Base-by-base conservation (phyloP, 345 rosid species). In the Brassica carinata region DNA sequence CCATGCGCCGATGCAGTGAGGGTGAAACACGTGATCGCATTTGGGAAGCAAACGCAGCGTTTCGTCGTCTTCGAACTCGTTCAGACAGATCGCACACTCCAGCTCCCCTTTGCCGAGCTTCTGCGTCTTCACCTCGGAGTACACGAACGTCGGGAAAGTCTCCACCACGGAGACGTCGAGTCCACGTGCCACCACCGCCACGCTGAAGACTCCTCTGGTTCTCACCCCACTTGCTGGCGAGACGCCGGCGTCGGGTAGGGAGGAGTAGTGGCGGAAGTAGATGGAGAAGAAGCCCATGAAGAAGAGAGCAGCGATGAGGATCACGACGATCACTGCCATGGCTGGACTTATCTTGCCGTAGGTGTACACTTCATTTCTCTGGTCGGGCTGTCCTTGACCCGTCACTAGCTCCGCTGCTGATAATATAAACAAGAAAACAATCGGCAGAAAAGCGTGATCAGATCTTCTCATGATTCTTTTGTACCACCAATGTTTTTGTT, bases 81-180 rank as follows among this genome's bases (percentile, higher is more conserved):
- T 85, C 62, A 96, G 53, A 71, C 99, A 96, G 29, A 96, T 97
- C 2, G 98, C 99, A 57, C 99, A 96, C 85, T 96, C 99, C n/a
- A 96, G 15, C 64, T 87, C 93, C 0, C 92, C 92, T 80, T 94
- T 91, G 0, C 98, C 97, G 1, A 96, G 86, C 88, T 94, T 96
- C 65, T 85, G 84, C 14, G 81, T 88, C 75, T 94, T 96, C 13
- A 96, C 98, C 14, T 86, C 97, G 2, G 99, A 79, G 88, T 96
- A 96, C 3, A 83, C 81, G 40, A 96, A 79, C 30, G 93, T 91
- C 3, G 99, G 99, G 29, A 96, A 94, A 1, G 81, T 87, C 79
- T 85, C 94, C 65, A 96, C 84, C 11, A 88, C 87, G 2, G 88
- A 69, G 0, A 71, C 72, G 26, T 89, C 93, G 0, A 96, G 87